Base-by-base conservation (phyloP, 2,329 filamentous ascomycete genomes). In the Dothideomycetes sp. region DNA sequence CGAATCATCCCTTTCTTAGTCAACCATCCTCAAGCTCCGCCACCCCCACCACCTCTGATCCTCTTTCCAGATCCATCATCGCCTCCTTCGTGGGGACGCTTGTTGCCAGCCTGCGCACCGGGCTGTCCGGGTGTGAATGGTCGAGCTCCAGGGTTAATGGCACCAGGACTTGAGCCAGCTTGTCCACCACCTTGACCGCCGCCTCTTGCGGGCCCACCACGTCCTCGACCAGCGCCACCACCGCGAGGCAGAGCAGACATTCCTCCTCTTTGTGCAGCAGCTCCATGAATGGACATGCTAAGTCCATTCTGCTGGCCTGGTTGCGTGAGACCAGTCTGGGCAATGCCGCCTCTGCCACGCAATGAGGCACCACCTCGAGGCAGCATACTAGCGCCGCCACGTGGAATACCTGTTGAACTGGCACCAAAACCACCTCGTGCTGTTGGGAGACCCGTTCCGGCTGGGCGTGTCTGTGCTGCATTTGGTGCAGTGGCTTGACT, bases 81-180 rank as follows among this genome's bases (percentile, higher is more conserved):
- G 17, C 47, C 48, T 8, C 55, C 56, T 27, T 57, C 55, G 40
- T 57, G 49, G 27, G 47, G 45, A 16, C 57, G 49, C 51, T 60
- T 60, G 42, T 54, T 49, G 3, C 56, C 57, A 4, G 52, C 52
- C 19, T 51, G 51, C 12, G 42, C 48, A 24, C 47, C 38, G 19
- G 34, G 11, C 34, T 34, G 18, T 16, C 47, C 52, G 16, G 60
- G 60, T n/a, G 52, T 46, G 35, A 63, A 63, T 4, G 54, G 50
- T 36, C 42, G 43, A 1, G 61, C 61, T 14, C 48, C 50, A 1
- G 59, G 53, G 32, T 61, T 64, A 45, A 64, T 47, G 3, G 46
- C 49, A 36, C 46, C 48, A n/a, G n/a, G n/a, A n/a, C n/a, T n/a
- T n/a, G n/a, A n/a, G n/a, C n/a, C n/a, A n/a, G n/a, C n/a, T n/a